These are phyloP conservation scores for Chaetomiaceae sp. DNA, from an alignment of 2,329 filamentous ascomycete species.

Conservation along the genomic window DNA sequence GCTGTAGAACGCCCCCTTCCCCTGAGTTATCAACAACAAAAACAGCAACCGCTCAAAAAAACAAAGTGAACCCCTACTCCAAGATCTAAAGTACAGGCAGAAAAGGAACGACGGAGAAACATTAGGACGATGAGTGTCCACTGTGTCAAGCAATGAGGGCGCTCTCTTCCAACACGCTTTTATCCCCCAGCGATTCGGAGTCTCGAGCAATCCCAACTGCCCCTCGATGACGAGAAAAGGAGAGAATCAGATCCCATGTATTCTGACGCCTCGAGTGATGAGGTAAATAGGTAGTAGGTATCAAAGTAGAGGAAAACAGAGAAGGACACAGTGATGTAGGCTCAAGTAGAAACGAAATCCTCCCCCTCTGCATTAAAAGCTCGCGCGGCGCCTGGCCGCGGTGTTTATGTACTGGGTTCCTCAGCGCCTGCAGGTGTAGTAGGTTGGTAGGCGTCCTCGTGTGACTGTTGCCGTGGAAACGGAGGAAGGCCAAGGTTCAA, in stretches of 20 bases:
- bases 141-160: no score
- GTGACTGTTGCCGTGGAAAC: neutral
- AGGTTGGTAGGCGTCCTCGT: neutral
- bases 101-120: neutral
- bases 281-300: neutral
- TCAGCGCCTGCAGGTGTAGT: neutral
- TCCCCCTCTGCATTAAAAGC: constrained; percentile 13
- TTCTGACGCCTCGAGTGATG: neutral
- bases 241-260: neutral
- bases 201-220: no score
- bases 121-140: neutral
- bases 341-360: neutral
- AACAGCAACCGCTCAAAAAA: constrained; percentile 4
- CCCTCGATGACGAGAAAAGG: neutral
- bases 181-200: no score
- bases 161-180: no score
- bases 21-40: neutral
- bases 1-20: constrained; percentile 4
- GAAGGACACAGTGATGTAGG: neutral
- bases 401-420: constrained; percentile 9
- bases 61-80: neutral
- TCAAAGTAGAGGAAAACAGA: neutral
- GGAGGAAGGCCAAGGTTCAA: neutral
- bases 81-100: constrained; percentile 6
- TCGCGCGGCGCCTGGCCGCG: constrained; percentile 5